Evolutionary conservation across 306 rosid genomes (phyloP).

Genomic region (Castanospermum australe): DNA sequence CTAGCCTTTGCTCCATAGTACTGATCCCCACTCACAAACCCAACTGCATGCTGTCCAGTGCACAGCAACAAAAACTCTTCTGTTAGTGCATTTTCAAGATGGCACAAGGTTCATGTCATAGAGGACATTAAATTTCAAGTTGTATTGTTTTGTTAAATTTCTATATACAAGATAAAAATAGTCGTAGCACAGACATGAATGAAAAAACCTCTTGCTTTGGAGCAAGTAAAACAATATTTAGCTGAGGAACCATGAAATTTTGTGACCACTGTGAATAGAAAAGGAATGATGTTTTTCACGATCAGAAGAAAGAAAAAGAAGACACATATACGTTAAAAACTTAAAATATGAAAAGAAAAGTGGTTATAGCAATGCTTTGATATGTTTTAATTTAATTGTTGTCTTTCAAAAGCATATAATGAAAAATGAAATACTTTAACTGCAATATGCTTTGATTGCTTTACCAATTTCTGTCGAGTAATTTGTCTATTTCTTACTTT

Average conservation of each 20-base stretch:
- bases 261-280: neutral
- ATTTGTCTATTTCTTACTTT: conserved; percentile 2
- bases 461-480: neutral
- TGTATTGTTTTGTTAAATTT: neutral
- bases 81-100: neutral
- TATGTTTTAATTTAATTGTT: neutral
- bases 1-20: conserved; percentile 90
- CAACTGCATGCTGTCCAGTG: conserved; percentile 78
- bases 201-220: neutral
- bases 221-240: conserved; percentile 10
- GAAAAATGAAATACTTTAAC: neutral
- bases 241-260: conserved; percentile 23
- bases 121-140: neutral
- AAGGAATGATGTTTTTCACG: conserved; percentile 14
- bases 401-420: neutral
- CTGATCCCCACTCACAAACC: conserved; percentile 74
- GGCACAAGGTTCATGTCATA: neutral
- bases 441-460: conserved; percentile 16
- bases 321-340: neutral
- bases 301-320: neutral
- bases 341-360: neutral
- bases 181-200: neutral
- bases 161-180: neutral
- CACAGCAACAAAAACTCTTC: neutral
- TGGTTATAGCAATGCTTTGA: neutral